Evolutionary conservation across 352 stramenopile species (phyloP).

Genomic region (Peronosclerospora sorghi): DNA sequence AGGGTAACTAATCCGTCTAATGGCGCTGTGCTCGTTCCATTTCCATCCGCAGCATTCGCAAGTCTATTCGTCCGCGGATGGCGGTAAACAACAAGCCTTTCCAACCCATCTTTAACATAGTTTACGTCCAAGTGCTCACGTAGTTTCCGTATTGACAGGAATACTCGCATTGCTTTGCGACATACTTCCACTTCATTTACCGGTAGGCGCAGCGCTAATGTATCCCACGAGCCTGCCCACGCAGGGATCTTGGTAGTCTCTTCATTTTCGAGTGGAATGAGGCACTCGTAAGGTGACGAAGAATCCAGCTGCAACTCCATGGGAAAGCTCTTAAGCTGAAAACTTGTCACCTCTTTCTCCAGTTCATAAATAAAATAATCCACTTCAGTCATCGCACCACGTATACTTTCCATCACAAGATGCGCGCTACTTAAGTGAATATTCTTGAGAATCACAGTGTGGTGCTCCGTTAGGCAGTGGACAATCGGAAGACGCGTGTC

Average conservation of each 20-base stretch:
- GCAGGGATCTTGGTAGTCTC: conserved; percentile 4
- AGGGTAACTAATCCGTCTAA: conserved; percentile 65
- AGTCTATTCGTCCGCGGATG: conserved; percentile 49
- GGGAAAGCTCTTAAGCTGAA: conserved; percentile 39
- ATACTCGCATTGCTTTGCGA: conserved; percentile 56
- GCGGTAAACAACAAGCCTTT: conserved; percentile 40
- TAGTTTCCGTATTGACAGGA: conserved; percentile 48
- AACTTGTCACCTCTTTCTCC: conserved; percentile 52
- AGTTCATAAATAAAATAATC: conserved; percentile 76
- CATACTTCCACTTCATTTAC: conserved; percentile 65
- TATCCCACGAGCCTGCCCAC: conserved; percentile 19
- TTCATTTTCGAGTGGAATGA: conserved; percentile 34
- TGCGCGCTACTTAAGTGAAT: conserved; percentile 60
- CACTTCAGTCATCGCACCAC: conserved; percentile 63
- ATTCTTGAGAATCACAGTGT: conserved; percentile 28
- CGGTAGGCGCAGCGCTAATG: conserved; percentile 35
- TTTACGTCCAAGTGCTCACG: conserved; percentile 35
- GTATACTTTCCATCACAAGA: conserved; percentile 76
- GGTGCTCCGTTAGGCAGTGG: conserved; percentile 11
- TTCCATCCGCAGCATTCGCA: conserved; percentile 18
- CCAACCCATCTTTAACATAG: conserved; percentile 36
- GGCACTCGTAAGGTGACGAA: conserved; percentile 55
- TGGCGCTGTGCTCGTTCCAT: conserved; percentile 12
- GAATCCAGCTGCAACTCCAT: conserved; percentile 40
- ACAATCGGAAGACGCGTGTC: conserved; percentile 17